phyloP scores from a whole-genome alignment of 2,329 filamentous ascomycete genomes.

The Metarhizium humberi region DNA sequence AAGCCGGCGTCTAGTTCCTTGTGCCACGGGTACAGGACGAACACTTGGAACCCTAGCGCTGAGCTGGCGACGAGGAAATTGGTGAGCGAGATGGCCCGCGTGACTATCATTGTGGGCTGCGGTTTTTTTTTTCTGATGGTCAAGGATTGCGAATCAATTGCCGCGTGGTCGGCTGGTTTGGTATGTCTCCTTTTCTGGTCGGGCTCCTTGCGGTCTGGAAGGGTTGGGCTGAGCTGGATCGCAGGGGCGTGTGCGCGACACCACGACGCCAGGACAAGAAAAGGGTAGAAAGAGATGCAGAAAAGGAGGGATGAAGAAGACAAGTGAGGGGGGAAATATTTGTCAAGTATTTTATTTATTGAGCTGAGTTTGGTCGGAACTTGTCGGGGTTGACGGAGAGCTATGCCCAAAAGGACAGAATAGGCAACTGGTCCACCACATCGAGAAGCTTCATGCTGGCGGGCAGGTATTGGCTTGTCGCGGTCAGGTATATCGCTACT shows the following conservation, averaged over 20 bases:
- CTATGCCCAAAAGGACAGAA: not conserved
- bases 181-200: not conserved
- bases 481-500: no score
- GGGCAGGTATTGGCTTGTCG: no score
- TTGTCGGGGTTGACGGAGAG: not conserved
- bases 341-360: not conserved
- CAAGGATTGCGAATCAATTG: no score
- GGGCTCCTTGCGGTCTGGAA: not conserved
- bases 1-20: slow-evolving; percentile 55
- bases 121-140: no score
- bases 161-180: not conserved
- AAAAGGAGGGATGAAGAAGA: not conserved
- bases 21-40: slow-evolving; percentile 64
- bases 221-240: not conserved
- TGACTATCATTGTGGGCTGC: not conserved
- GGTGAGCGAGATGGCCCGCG: slow-evolving; percentile 20
- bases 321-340: not conserved
- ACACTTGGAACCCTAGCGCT: slow-evolving; percentile 58
- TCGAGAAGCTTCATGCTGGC: no score
- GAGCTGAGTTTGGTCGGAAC: not conserved
- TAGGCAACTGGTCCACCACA: not conserved
- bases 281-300: not conserved
- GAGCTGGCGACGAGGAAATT: slow-evolving; percentile 58
- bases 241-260: not conserved
- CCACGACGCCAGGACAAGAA: not conserved